Evolutionary conservation across 305 asterid genomes (phyloP).

Genomic region (Fraxinus baroniana): DNA sequence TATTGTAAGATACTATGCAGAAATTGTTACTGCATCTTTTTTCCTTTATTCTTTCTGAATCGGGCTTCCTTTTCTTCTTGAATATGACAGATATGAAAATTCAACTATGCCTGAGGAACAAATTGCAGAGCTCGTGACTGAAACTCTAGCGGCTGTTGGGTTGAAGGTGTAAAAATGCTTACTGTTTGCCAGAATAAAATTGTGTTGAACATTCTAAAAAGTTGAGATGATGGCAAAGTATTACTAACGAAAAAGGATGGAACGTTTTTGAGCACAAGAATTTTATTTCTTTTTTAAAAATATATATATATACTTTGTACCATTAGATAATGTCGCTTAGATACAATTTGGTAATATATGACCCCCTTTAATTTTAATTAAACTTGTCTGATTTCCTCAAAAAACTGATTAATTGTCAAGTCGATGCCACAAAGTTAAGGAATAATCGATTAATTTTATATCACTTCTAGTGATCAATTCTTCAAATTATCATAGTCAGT

Average conservation of each 20-base stretch:
- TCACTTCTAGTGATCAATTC: not conserved
- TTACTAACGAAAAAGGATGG: not conserved
- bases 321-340: not conserved
- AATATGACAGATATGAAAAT: constrained; percentile 65
- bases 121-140: constrained; percentile 79
- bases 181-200: not conserved
- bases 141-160: constrained; percentile 96
- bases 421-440: not conserved
- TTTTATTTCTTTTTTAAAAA: not conserved
- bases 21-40: constrained; percentile 10
- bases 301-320: not conserved
- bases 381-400: not conserved
- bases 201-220: not conserved
- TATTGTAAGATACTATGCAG: constrained; percentile 62
- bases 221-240: not conserved
- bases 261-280: not conserved
- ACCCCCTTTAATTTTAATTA: not conserved
- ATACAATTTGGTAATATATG: not conserved
- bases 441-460: not conserved
- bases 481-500: not conserved
- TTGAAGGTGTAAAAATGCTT: constrained; percentile 63
- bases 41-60: not conserved
- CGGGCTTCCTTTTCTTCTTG: constrained; percentile 17
- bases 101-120: constrained; percentile 84
- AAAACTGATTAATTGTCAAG: not conserved